Base-by-base conservation (phyloP, 2,329 filamentous ascomycete genomes). In the Passalora sequoiae region DNA sequence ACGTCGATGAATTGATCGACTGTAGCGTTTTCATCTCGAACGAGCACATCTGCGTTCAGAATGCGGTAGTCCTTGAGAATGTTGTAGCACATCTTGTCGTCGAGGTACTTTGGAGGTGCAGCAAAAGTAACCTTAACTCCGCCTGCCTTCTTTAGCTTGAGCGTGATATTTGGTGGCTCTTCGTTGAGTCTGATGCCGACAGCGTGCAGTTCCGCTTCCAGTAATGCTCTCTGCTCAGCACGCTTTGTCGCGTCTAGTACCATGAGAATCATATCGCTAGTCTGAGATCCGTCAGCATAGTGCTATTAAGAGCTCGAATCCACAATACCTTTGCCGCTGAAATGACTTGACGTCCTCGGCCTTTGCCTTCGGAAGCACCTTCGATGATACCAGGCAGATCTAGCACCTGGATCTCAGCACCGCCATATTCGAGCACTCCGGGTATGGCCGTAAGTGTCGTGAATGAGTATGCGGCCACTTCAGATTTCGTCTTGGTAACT, bases 41-140 rank as follows among this genome's bases (percentile, higher is more conserved):
- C 81, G 16, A 98, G 78, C 1, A 98, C 89, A 66, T 98, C 92
- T 69, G 86, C 92, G 72, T 98, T 98, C 47, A 98, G 79, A 58
- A 98, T 89, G 73, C 96, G 96, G 80, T 98, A 98, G 75, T 98
- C 92, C 56, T 88, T 84, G 38, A 98, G 76, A 62, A 98, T 96
- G 71, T 95, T 96, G 75, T 84, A 94, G 47, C 98, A 76, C 86
- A 98, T 95, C 72, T 94, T 96, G 67, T 98, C 91, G 67, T 98
- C 92, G 46, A 98, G 74, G 47, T 84, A 71, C 67, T 97, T 97
- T 3, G 92, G 91, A 2, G 92, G 85, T 4, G 80, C 70, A 60
- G 89, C 83, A 69, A 98, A 98, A 12, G 86, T 97, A 63, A 98
- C 96, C 69, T 98, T 98, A 87, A 98, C 92, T 47, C 94, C 92